Base-by-base conservation (phyloP, 2,329 filamentous ascomycete species). In the Beauveria bassiana region DNA sequence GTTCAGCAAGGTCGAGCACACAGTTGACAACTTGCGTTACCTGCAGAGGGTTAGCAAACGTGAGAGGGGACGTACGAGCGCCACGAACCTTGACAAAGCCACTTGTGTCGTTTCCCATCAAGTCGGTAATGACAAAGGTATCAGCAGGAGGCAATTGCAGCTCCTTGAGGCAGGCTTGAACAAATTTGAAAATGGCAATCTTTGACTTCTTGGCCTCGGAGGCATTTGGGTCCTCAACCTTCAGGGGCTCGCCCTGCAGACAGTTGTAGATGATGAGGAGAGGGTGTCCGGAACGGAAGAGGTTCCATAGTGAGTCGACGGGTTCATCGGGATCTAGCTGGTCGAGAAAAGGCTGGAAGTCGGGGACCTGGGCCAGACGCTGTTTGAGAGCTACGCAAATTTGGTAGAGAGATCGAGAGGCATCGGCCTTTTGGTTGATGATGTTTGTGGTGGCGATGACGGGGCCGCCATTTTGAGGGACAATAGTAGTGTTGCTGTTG, bases 381-480 rank as follows among this genome's bases (percentile, higher is more conserved):
- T 88, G 86, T 72, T 90, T 91, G 64, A 98, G 80, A 59, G 88
- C 86, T 67, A 96, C 83, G 73, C 95, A 98, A 74, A 96, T 96
- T 75, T 98, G 93, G 75, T 96, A 99, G 26, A 99, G 85, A 12
- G 93, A 97, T 63, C 88, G 84, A 61, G 90, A 91, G 66, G 95
- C 93, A 73, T 96, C 93, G 72, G 93, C 95, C 73, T 91, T 90
- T 75, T 93, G 90, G 77, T 99, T 99, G 81, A 99, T 96, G 73
- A 99, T 96, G 75, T 96, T 97, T 73, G 90, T 84, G 63, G 89
- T 91, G 64, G 92, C 89, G 69, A 91, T 78, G 64, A 93, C 84
- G 63, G 84, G 84, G 51, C 86, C 86, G 63, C 80, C 74, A 63
- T 75, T 84, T 52, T 80, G 77, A 58, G 75, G 64, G 40, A 74